Conservation (phyloP, 1,284 basidiomycete species). For the Puccinia novopanici region DNA sequence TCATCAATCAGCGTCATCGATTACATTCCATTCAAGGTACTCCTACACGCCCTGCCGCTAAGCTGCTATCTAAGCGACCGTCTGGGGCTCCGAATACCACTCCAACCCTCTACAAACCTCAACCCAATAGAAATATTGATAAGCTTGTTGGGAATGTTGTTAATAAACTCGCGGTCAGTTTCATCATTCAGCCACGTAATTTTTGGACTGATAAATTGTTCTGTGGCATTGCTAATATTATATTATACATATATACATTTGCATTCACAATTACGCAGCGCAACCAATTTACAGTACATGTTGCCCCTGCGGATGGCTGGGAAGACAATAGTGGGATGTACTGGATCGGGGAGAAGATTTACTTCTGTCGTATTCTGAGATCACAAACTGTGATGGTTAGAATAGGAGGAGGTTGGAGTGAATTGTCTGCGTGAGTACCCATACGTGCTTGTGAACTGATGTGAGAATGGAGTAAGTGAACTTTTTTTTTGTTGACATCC, state of each 20-base stretch:
- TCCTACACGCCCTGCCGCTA: conserved; percentile 24
- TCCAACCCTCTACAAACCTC: conserved; percentile 29
- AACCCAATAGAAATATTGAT: conserved; percentile 48
- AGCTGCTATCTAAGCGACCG: conserved; percentile 13
- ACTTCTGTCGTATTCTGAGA: conserved; percentile 54
- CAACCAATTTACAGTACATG: conserved; percentile 36
- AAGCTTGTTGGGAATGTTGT: conserved; percentile 47
- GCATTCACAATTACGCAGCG: background rate
- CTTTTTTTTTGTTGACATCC: background rate
- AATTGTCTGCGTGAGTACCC: conserved; percentile 55
- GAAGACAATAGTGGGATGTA: conserved; percentile 51
- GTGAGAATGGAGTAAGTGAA: background rate
- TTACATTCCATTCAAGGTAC: conserved; percentile 34
- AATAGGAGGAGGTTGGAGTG: conserved; percentile 59
- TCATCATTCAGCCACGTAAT: background rate
- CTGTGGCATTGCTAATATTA: background rate
- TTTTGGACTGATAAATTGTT: background rate
- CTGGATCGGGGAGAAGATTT: conserved; percentile 49
- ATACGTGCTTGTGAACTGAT: background rate
- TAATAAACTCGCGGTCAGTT: conserved; percentile 37
- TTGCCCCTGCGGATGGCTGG: conserved; percentile 45
- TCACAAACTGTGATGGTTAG: conserved; percentile 58
- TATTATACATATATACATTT: background rate
- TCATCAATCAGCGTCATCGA: background rate
- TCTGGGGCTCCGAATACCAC: background rate